Conservation (phyloP, 1,284 basidiomycete species). For the Ceratobasidium sp. region DNA sequence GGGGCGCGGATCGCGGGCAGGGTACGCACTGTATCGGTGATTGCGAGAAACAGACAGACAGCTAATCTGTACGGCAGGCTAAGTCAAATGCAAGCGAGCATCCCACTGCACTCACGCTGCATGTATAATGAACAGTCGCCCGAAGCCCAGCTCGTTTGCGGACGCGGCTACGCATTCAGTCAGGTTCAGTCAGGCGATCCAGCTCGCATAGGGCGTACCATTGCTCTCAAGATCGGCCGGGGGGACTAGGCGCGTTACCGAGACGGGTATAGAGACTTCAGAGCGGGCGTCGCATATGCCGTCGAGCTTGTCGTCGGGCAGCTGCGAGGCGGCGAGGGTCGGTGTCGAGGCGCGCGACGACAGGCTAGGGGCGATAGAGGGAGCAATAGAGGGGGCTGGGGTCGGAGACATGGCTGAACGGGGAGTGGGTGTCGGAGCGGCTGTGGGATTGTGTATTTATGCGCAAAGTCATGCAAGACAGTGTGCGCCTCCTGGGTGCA, state of each 20-base stretch:
- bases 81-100: constrained; percentile 34
- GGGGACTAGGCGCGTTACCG: not conserved
- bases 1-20: constrained; percentile 34
- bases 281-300: constrained; percentile 6
- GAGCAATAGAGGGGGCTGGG: not conserved
- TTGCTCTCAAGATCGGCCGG: constrained; percentile 24
- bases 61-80: constrained; percentile 40
- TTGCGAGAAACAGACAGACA: constrained; percentile 68
- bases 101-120: constrained; percentile 40
- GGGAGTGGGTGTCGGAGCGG: constrained; percentile 1
- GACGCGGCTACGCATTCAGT: not conserved
- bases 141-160: constrained; percentile 12
- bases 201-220: not conserved
- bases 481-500: constrained; percentile 27
- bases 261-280: not conserved
- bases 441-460: constrained; percentile 31
- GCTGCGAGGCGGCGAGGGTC: constrained; percentile 18
- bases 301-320: constrained; percentile 27
- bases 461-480: not conserved
- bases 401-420: constrained; percentile 8
- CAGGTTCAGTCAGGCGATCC: not conserved
- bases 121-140: constrained; percentile 41
- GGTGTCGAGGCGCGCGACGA: constrained; percentile 32
- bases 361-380: not conserved
- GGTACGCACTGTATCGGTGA: constrained; percentile 76